Conservation (phyloP, 2,329 filamentous ascomycete genomes). For the Sclerotinia subarctica region DNA sequence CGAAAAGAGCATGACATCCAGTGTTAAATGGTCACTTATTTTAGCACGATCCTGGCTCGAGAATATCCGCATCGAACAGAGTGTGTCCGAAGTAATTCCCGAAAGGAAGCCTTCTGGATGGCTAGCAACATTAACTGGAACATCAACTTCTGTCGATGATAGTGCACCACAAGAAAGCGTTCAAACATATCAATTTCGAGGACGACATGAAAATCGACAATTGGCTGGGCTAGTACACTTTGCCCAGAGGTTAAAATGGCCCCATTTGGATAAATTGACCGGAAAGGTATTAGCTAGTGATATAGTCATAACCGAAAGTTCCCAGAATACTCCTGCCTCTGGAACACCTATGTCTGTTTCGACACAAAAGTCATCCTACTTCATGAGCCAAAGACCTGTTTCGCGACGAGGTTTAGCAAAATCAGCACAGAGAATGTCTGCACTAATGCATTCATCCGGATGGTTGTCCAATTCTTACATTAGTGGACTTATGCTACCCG, state of each 20-base stretch:
- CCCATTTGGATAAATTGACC: slow-evolving; percentile 48
- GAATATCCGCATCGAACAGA: slow-evolving; percentile 58
- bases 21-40: slow-evolving; percentile 66
- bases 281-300: slow-evolving; percentile 37
- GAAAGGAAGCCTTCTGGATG: slow-evolving; percentile 44
- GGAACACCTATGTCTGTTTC: slow-evolving; percentile 36
- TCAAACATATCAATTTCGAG: slow-evolving; percentile 39
- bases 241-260: slow-evolving; percentile 61
- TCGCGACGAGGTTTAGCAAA: slow-evolving; percentile 29
- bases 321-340: slow-evolving; percentile 29
- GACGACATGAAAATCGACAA: slow-evolving; percentile 55
- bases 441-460: slow-evolving; percentile 56
- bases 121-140: slow-evolving; percentile 57
- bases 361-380: slow-evolving; percentile 38
- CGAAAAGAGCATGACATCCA: slow-evolving; percentile 57
- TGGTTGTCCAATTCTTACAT: slow-evolving; percentile 68
- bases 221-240: slow-evolving; percentile 62
- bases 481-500: slow-evolving; percentile 62
- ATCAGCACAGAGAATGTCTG: slow-evolving; percentile 44
- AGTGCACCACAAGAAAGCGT: slow-evolving; percentile 42
- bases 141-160: slow-evolving; percentile 38
- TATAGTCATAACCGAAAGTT: slow-evolving; percentile 32
- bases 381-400: slow-evolving; percentile 24
- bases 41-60: slow-evolving; percentile 65
- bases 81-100: slow-evolving; percentile 33